Conservation (phyloP, 2,329 filamentous ascomycete genomes). For the Paecilomyces formosus region DNA sequence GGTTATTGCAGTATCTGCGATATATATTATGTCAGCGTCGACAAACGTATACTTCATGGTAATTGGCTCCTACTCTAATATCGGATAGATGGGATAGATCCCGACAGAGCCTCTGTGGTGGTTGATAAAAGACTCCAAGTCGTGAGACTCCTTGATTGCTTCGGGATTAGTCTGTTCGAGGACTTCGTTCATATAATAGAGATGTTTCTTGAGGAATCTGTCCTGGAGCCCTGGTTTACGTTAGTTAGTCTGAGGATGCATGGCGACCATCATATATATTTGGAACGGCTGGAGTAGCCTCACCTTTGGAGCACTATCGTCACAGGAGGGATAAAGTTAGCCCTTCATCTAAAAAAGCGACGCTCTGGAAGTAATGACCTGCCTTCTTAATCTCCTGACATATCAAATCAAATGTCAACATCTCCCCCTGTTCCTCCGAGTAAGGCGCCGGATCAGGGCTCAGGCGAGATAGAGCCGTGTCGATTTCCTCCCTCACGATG, state of each 20-base stretch:
- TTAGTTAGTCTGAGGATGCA: background rate
- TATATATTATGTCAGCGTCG: background rate
- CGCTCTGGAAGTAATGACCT: background rate
- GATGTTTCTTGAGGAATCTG: background rate
- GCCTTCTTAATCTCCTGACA: background rate
- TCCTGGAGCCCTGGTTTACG: background rate
- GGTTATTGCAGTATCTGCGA: background rate
- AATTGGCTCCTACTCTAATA: background rate
- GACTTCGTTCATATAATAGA: background rate
- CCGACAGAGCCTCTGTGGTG: background rate
- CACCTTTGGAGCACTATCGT: background rate
- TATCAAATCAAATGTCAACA: background rate
- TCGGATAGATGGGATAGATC: background rate
- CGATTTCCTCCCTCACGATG: background rate
- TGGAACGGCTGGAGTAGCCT: background rate
- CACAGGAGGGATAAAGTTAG: background rate
- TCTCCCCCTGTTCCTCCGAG: background rate
- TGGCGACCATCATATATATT: background rate
- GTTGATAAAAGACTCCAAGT: background rate
- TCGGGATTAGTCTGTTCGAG: background rate
- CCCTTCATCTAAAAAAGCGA: too few relatives aligned
- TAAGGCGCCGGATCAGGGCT: background rate
- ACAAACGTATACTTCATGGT: background rate
- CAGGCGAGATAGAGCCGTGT: background rate
- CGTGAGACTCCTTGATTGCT: background rate